Base-by-base conservation (phyloP, 2,329 filamentous ascomycete genomes). In the Chaetomium strumarium region DNA sequence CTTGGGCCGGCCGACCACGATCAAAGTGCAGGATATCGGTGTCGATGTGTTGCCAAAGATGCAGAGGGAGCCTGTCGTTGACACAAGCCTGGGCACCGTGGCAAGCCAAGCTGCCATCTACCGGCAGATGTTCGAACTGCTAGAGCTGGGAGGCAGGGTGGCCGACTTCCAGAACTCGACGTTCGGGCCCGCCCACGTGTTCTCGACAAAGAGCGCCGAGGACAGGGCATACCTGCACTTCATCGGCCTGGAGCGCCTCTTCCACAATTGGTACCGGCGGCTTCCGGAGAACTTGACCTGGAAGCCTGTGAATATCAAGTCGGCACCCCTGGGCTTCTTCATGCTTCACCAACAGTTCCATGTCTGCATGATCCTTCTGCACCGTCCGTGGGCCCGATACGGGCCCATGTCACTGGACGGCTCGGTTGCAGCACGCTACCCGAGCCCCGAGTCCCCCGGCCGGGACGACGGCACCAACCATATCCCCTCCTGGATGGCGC, bases 271-370 rank as follows among this genome's bases (percentile, higher is more conserved):
- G 77, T 78, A 80, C 55, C 68, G 73, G 9, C 67, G 75, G 9
- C 66, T 80, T 4, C 77, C 77, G 0, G 75, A 76, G 9, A 67
- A 73, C 45, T 68, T 68, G 61, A 70, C 60, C 20, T 82, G 65
- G 77, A 77, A 70, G 63, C 75, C 66, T 62, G 72, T 65, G 66
- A 80, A 67, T 69, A 78, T 65, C 69, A 77, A 71, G 65, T 70
- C 60, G 51, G 80, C 66, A 31, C 75, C 61, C 56, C 75, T 68
- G 70, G 75, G 66, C 63, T 84, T 70, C 67, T 80, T 79, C 60
- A 60, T 80, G 9, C 64, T 80, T 9, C 77, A 80, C 55, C 77
- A 79, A 61, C 77, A 80, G 58, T 80, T 79, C 51, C 77, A 80
- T 48, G 72, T 72, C 11, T 73, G 71, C 45, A 69, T 79, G 64